Evolutionary conservation across 192 early-diverging fungal genomes (phyloP), one percentile per base, ranked within the genome.

Genomic region (Coemansia sp.): DNA sequence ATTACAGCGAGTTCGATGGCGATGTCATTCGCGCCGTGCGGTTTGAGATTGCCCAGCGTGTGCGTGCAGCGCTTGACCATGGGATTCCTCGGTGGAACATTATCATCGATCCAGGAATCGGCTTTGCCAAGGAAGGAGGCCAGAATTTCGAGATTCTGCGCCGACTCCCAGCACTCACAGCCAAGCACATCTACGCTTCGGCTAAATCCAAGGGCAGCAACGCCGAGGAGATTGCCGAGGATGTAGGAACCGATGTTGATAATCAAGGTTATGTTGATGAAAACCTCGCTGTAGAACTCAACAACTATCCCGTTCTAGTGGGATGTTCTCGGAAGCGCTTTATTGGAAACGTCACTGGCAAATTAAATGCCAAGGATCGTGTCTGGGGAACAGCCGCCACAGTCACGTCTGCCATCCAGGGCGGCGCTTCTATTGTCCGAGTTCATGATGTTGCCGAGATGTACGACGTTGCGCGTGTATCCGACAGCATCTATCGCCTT

Each of bases 401-500:
- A 0, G 87, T 92, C 59, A 84, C 91, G 3, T 92, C 92, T 8
- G 87, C 88, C 31, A 80, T 98, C 35, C 88, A 91, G 34, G 91
- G 87, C 13, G 94, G 91, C 23, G 93, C 93, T 0, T 75, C 83
- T 43, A 89, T 99, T 56, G 68, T 99, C 16, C 81, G 97, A 33
- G 94, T 99, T 1, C 97, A 99, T 81, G 96, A 99, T 78, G 91
- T 99, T 10, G 84, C 86, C 28, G 95, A 97, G 64, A 99, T 96
- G 91, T 67, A 81, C 30, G 93, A 98, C 64, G 95, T 97, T 0
- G 85, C 89, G 45, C 84, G 87, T 58, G 90, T 97, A 2, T 85
- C 93, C 10, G 97, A 99, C 77, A 70, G 78, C 53, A 81, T 89
- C 39, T 89, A 75, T 43, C 79, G 79, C 52, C 39, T 31, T 33